A percentile compares a stretch with the other conserved stretches of the same genome.
These are phyloP conservation scores for Eucalyptus virginea DNA, from an alignment of 345 rosid species.

Conservation along the genomic window DNA sequence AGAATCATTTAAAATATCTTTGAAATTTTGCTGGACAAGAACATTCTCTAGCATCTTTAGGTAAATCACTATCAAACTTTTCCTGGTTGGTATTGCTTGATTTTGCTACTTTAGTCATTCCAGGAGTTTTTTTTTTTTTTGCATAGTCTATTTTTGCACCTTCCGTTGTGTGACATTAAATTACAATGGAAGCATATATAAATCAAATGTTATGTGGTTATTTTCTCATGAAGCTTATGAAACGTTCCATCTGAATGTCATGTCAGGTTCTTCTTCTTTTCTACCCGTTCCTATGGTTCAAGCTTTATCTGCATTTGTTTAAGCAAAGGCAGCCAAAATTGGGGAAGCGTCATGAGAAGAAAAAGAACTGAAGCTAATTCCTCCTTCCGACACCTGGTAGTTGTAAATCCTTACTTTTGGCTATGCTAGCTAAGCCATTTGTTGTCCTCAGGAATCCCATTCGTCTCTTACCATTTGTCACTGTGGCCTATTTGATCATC, in stretches of 20 bases:
- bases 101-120: background rate
- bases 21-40: background rate
- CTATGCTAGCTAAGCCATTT: background rate
- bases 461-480: background rate
- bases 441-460: background rate
- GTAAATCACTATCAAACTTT: background rate
- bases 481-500: background rate
- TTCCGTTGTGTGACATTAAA: background rate
- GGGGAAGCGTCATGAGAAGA: slow-evolving; percentile 33
- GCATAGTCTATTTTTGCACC: background rate
- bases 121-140: background rate
- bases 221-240: background rate
- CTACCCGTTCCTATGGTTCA: slow-evolving; percentile 75
- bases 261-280: slow-evolving; percentile 42
- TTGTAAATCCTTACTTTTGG: background rate
- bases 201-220: background rate
- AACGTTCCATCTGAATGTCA: background rate
- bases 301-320: slow-evolving; percentile 59
- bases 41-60: background rate
- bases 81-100: background rate
- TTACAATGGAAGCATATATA: background rate
- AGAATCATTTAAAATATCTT: background rate
- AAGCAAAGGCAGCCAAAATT: slow-evolving; percentile 65
- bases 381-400: background rate
- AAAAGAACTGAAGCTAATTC: slow-evolving; percentile 20